phyloP scores from a whole-genome alignment of 805 yeast genomes.

The Starmerella davenportii region DNA sequence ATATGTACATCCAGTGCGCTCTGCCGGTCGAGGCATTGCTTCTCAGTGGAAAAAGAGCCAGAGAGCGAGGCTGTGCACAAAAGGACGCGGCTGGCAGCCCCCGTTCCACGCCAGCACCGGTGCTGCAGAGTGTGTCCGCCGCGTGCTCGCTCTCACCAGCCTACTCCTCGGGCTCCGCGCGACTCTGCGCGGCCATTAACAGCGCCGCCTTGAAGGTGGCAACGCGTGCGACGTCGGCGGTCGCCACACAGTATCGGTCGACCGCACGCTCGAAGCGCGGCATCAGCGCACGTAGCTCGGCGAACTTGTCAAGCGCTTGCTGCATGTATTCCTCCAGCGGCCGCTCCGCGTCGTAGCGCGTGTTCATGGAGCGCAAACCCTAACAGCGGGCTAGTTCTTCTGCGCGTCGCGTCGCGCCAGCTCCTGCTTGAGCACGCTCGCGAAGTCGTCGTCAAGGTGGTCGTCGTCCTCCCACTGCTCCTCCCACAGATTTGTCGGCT shows the following conservation, averaged over 20 bases:
- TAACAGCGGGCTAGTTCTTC: not conserved
- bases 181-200: not conserved
- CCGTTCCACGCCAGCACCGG: no score
- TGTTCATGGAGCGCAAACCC: not conserved
- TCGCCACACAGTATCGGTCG: not conserved
- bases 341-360: conserved; percentile 1
- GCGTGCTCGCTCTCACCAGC: no score
- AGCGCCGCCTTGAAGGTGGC: not conserved
- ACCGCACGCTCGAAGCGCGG: not conserved
- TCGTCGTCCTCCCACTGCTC: conserved; percentile 85
- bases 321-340: not conserved
- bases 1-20: no score
- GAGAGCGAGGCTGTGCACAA: no score
- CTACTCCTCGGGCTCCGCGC: no score
- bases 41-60: no score
- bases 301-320: not conserved
- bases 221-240: not conserved
- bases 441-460: conserved; percentile 79
- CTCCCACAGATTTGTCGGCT: conserved; percentile 58
- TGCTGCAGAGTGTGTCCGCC: no score
- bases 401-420: conserved; percentile 2
- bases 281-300: not conserved
- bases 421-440: conserved; percentile 39
- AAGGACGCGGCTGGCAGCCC: no score
- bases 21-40: no score